Base-by-base conservation (phyloP, 495 filamentous ascomycete genomes). In the Penicillium dipodomyicola region DNA sequence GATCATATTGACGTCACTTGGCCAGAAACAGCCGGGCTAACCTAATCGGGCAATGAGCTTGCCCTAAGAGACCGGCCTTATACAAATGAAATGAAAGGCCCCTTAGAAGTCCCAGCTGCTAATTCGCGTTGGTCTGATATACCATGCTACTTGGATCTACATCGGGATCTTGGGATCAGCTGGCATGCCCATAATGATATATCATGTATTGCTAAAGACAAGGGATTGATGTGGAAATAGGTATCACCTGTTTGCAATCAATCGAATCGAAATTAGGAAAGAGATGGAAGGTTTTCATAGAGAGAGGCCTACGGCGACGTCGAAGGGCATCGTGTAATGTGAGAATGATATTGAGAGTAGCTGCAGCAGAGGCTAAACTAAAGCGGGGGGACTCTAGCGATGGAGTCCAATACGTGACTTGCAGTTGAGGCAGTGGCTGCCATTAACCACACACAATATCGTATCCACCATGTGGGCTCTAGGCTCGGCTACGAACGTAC, bases 401-500 rank as follows among this genome's bases (percentile, higher is more conserved):
- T 37, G 14, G 35, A 88, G 89, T 2, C 90, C 85, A 22, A 97
- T 61, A 56, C 82, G 86, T 1, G 85, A 85, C 35, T 78, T 86
- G 0, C 91, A 90, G 39, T 85, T 84, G 19, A 82, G 80, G 49
- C 83, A 91, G 66, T 97, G 92, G 32, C 76, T 73, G 5, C 93
- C 93, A 3, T 83, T 46, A 3, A 3, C 94, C 94, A 0, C 90
- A 96, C 23, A 97, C 78, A 23, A 97, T 87, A 37, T 79, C 81
- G 59, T 87, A 89, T 29, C 80, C 77, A 57, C 70, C 57, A 63
- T 80, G 61, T 45, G 56, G 52, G 55, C 68, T 64, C 42, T 77
- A 65, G 56, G 76, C 70, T 56, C 72, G 71, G 23, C 72, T 75
- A 19, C 69, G 72, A 30, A 80, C 68, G 52, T 77, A 71, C 57